phyloP scores from a whole-genome alignment of 1,284 basidiomycete species.

The Coniferiporia weirii region DNA sequence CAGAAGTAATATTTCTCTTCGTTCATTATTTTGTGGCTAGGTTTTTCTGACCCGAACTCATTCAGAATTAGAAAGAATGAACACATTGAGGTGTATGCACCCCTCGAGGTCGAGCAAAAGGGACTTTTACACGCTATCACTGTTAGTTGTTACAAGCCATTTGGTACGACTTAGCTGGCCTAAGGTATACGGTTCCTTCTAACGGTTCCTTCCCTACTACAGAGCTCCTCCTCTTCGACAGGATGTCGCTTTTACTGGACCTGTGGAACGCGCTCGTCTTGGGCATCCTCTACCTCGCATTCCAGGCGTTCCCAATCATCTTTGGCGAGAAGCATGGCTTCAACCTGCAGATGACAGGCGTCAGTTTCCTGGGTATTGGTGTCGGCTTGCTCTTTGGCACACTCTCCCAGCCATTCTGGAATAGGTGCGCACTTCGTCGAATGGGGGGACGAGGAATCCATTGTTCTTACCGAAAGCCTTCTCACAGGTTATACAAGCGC shows the following conservation, averaged over 20 bases:
- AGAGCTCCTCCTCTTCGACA: conserved; percentile 68
- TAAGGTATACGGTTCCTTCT: not conserved
- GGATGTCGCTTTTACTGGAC: conserved; percentile 71
- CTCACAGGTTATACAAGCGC: conserved; percentile 28
- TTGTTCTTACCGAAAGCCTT: not conserved
- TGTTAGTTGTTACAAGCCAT: conserved; percentile 61
- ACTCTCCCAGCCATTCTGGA: conserved; percentile 60
- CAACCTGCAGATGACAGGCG: conserved; percentile 51
- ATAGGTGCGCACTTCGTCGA: conserved; percentile 35
- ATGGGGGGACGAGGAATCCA: not conserved
- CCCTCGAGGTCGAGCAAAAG: conserved; percentile 23
- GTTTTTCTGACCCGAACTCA: not conserved
- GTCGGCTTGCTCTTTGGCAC: conserved; percentile 58
- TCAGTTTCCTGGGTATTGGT: conserved; percentile 70
- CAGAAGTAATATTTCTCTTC: conserved; percentile 22
- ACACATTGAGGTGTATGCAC: conserved; percentile 37
- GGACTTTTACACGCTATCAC: conserved; percentile 42
- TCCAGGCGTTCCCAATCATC: conserved; percentile 68
- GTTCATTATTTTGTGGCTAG: not conserved
- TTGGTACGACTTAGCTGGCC: conserved; percentile 46
- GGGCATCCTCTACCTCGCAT: conserved; percentile 72
- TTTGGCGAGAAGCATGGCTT: conserved; percentile 62
- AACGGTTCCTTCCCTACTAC: conserved; percentile 1
- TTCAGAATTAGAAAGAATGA: conserved; percentile 34
- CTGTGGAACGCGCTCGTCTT: conserved; percentile 60